Conservation (phyloP, 768 basidiomycete genomes). For the Nidularia sp. region DNA sequence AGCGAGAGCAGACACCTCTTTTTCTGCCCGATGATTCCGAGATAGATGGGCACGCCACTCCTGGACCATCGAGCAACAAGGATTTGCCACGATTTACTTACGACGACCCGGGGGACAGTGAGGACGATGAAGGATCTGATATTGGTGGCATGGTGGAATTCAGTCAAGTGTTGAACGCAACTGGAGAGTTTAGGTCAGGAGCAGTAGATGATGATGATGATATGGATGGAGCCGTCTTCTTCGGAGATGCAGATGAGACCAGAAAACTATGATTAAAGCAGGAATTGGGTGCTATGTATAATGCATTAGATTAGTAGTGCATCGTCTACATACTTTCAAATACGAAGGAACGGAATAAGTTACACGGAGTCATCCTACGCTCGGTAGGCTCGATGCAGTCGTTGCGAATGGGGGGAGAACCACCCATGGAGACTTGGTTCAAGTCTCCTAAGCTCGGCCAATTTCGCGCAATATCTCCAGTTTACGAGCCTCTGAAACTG, state of each 20-base stretch:
- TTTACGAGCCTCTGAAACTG: conserved; percentile 57
- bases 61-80: conserved; percentile 12
- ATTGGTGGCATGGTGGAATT: conserved; percentile 66
- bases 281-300: too few relatives aligned
- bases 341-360: too few relatives aligned
- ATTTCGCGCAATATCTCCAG: conserved; percentile 76
- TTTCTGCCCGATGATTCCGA: conserved; percentile 64
- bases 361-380: too few relatives aligned
- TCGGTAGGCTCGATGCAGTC: too few relatives aligned
- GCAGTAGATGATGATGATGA: conserved; percentile 74
- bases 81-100: background rate
- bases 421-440: conserved; percentile 3
- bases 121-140: conserved; percentile 31
- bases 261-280: conserved; percentile 40
- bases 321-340: too few relatives aligned
- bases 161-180: conserved; percentile 64
- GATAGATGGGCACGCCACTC: conserved; percentile 31
- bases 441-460: conserved; percentile 52
- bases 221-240: conserved; percentile 67
- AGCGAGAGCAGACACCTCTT: conserved; percentile 54
- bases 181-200: conserved; percentile 52
- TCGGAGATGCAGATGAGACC: conserved; percentile 80
- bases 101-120: conserved; percentile 15
- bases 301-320: too few relatives aligned
- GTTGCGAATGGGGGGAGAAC: too few relatives aligned